Percentiles rank a stretch among this genome's conserved stretches.
phyloP scores from a whole-genome alignment of 2,329 filamentous ascomycete genomes.

The Clonostachys chloroleuca region DNA sequence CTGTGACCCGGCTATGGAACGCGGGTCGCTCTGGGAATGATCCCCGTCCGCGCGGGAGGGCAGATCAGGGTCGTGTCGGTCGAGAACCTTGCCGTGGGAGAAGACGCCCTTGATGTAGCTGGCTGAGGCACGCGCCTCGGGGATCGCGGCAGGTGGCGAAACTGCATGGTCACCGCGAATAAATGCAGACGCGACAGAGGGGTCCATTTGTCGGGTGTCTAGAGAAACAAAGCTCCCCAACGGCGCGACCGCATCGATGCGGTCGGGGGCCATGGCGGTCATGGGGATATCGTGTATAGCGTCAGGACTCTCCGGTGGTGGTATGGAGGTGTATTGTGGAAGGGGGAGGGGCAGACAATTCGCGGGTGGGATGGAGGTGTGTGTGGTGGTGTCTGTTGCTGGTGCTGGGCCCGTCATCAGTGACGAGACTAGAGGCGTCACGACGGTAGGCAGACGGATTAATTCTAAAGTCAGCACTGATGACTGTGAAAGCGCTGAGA shows the following conservation, averaged over 20 bases:
- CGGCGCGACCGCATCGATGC: neutral
- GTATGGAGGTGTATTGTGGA: neutral
- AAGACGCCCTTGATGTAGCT: neutral
- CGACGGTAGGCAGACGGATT: neutral
- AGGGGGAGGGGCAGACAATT: neutral
- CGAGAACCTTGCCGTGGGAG: neutral
- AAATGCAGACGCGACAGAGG: too few species aligned
- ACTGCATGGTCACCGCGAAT: too few species aligned
- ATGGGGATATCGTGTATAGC: neutral
- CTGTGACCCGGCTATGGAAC: constrained; percentile 11
- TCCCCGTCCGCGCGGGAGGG: constrained; percentile 10
- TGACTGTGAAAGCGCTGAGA: neutral
- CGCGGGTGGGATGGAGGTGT: neutral
- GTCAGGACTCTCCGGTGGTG: neutral
- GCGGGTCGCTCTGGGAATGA: constrained; percentile 13
- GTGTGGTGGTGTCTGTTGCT: neutral
- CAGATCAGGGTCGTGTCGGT: neutral
- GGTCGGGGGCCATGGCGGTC: neutral
- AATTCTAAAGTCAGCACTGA: neutral
- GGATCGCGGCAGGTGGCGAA: constrained; percentile 10
- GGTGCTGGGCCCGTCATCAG: neutral
- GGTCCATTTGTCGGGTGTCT: too few species aligned
- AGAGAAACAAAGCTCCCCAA: constrained; percentile 14
- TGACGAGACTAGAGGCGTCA: neutral
- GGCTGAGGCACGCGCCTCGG: constrained; percentile 11